Base-by-base conservation (phyloP, 345 rosid genomes). In the Salix udensis region DNA sequence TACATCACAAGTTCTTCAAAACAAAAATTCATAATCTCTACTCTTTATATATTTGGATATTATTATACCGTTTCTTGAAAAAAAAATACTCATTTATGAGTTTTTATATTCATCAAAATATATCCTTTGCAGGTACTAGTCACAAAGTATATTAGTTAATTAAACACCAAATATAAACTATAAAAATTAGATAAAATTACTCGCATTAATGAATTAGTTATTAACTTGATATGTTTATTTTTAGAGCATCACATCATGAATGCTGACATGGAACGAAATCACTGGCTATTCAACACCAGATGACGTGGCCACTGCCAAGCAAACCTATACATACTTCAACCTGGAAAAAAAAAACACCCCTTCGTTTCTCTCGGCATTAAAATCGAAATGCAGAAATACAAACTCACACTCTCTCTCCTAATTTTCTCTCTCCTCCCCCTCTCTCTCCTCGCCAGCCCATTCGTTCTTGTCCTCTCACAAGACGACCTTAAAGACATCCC, bases 401-500 rank as follows among this genome's bases (percentile, higher is more conserved):
- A 16, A 6, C 37, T 28, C 30, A 0, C 34, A 4, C 26, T 89
- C 76, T 86, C 67, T 79, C 71, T 87, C 67, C 68, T 91, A 46
- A 21, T 86, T 62, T 36, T 79, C 71, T 81, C 72, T 73, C 79
- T 76, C 73, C 34, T 75, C 19, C 82, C 83, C 1, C 26, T 71
- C 75, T 81, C 84, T 61, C 88, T 88, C 60, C n/a, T 68, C 46
- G 94, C 94, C 4, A 92, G 96, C 70, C 90, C 95, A 70, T 85
- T 85, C 83, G 84, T 92, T 72, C 90, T 96, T 79, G 72, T 91
- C 65, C 90, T 96, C 79, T 85, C 97, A 6, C 94, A 86, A 65
- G 98, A 96, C 69, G 98, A 93, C 86, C 94, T 93, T 81, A 92
- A 90, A 77, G 95, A 88, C 74, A 78, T 83, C 78, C 18, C 89